phyloP scores from a whole-genome alignment of 768 basidiomycete species.

The Rhodotorula taiwanensis region DNA sequence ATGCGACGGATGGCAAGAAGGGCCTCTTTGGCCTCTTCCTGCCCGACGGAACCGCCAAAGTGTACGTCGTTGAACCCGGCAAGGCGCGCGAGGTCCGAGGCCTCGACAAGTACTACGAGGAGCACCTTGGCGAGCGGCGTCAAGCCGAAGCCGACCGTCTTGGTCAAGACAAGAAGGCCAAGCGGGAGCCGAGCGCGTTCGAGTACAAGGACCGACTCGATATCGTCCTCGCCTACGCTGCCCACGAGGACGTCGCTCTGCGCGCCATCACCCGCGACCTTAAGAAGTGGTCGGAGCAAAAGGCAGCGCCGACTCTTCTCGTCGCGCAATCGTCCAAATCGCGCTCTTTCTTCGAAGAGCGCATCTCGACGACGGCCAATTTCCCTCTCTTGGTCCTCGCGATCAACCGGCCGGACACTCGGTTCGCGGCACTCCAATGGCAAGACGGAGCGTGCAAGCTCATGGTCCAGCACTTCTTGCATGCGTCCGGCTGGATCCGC shows the following conservation, averaged over 20 bases:
- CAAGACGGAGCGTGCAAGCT: slow-evolving; percentile 71
- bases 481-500: slow-evolving; percentile 70
- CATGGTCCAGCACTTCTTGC: slow-evolving; percentile 76
- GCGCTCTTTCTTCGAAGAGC: slow-evolving; percentile 68
- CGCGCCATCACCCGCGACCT: slow-evolving; percentile 84
- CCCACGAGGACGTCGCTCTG: slow-evolving; percentile 67
- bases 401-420: slow-evolving; percentile 51
- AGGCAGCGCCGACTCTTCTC: slow-evolving; percentile 55
- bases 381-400: slow-evolving; percentile 85
- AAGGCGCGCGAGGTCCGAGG: slow-evolving; percentile 75
- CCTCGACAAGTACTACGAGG: slow-evolving; percentile 66
- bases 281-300: slow-evolving; percentile 63
- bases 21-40: slow-evolving; percentile 85
- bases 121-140: slow-evolving; percentile 42
- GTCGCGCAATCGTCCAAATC: slow-evolving; percentile 82
- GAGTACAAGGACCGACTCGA: slow-evolving; percentile 55
- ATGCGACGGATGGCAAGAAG: slow-evolving; percentile 65
- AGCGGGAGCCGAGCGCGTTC: slow-evolving; percentile 50
- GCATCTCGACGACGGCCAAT: slow-evolving; percentile 62
- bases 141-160: slow-evolving; percentile 32
- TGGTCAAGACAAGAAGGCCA: slow-evolving; percentile 52
- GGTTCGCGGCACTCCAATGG: slow-evolving; percentile 82
- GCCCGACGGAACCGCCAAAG: slow-evolving; percentile 60
- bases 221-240: slow-evolving; percentile 62
- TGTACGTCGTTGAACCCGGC: slow-evolving; percentile 87